These are phyloP conservation scores for Diaporthe batatas DNA, from an alignment of 2,329 filamentous ascomycete species.

Conservation along the genomic window DNA sequence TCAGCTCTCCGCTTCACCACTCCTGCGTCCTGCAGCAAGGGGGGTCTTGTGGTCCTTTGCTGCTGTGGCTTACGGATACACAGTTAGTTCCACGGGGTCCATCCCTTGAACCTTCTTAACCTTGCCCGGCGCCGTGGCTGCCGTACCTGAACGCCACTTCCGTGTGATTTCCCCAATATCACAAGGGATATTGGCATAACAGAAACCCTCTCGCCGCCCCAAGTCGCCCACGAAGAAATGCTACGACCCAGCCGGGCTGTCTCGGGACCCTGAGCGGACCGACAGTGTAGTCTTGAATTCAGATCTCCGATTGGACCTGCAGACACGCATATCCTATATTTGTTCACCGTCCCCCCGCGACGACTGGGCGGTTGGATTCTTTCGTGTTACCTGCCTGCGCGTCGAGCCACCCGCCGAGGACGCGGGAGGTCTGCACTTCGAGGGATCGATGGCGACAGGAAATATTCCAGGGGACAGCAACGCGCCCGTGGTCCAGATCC, in stretches of 20 bases:
- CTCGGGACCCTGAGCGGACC: slow-evolving; percentile 5
- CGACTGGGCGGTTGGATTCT: no score
- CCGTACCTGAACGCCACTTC: slow-evolving; percentile 7
- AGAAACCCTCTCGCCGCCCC: neutral
- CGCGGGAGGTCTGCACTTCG: neutral
- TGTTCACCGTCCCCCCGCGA: neutral
- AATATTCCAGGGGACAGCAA: slow-evolving; percentile 24
- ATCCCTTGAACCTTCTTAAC: slow-evolving; percentile 8
- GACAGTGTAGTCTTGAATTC: neutral
- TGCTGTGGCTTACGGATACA: neutral
- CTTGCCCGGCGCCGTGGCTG: neutral
- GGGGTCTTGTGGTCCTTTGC: neutral
- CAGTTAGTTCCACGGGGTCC: neutral
- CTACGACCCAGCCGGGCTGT: neutral
- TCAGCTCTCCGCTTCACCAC: neutral
- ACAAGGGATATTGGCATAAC: neutral
- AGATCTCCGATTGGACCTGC: neutral
- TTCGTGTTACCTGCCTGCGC: neutral
- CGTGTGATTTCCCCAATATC: neutral
- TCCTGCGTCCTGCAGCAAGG: slow-evolving; percentile 19
- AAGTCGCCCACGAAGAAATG: neutral
- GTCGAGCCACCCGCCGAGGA: neutral
- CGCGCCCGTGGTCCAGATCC: slow-evolving; percentile 23
- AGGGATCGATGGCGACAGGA: slow-evolving; percentile 4
- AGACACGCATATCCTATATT: neutral